phyloP scores from a whole-genome alignment of 495 filamentous ascomycete genomes.

The Penicillium bialowiezense region DNA sequence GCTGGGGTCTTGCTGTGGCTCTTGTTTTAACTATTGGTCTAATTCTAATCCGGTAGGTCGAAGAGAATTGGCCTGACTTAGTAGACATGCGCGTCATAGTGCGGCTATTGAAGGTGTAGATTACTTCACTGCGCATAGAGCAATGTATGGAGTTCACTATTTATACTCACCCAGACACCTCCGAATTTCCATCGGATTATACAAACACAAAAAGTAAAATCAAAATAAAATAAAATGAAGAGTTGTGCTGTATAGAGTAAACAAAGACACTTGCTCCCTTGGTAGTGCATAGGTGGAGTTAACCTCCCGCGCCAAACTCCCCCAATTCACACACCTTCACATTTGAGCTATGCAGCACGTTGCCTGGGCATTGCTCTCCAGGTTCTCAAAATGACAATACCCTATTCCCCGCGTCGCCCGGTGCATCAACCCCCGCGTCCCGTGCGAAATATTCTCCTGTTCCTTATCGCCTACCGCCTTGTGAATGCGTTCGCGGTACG shows the following conservation, averaged over 20 bases:
- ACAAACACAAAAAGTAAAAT: too few species aligned
- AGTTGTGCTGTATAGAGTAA: background rate
- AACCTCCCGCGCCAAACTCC: too few species aligned
- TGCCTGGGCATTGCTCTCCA: background rate
- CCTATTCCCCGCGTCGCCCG: conserved; percentile 15
- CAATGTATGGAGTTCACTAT: too few species aligned
- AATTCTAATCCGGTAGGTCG: background rate
- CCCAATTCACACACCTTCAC: background rate
- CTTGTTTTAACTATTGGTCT: background rate
- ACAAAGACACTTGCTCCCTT: too few species aligned
- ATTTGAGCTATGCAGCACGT: background rate
- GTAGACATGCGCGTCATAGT: conserved; percentile 2
- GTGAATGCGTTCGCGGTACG: conserved; percentile 77
- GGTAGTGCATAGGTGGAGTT: too few species aligned
- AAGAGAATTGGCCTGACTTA: background rate
- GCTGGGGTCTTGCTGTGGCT: background rate
- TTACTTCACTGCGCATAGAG: background rate
- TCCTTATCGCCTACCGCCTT: conserved; percentile 74
- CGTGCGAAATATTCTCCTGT: conserved; percentile 46
- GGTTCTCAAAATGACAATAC: conserved; percentile 11
- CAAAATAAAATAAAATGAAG: too few species aligned
- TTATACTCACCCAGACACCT: too few species aligned
- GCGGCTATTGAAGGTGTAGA: background rate
- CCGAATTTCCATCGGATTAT: too few species aligned
- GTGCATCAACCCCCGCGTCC: conserved; percentile 20